Evolutionary conservation across 805 yeast species (phyloP).

Genomic region (Saccharomycopsis malanga): DNA sequence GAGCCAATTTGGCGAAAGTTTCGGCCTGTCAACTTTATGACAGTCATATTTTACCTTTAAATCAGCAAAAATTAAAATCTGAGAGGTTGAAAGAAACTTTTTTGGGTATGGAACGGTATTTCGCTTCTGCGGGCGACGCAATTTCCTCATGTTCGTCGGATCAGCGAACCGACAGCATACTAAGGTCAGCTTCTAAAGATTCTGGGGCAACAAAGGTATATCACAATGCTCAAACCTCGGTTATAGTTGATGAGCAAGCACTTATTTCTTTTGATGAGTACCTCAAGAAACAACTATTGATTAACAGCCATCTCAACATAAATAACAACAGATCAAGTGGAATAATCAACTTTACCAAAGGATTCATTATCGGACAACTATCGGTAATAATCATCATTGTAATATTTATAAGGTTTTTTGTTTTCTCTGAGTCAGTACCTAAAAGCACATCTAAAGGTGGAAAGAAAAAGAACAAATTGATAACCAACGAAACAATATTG

Average conservation of each 20-base stretch:
- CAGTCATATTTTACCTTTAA: no score
- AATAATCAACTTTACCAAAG: conserved; percentile 49
- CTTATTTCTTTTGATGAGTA: conserved; percentile 14
- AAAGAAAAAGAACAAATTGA: conserved; percentile 25
- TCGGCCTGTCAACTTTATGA: no score
- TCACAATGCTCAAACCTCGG: no score
- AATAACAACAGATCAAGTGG: conserved; percentile 1
- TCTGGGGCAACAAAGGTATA: no score
- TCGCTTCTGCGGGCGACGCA: no score
- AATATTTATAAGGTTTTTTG: conserved; percentile 66
- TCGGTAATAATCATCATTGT: conserved; percentile 59
- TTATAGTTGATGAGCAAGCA: conserved; percentile 10
- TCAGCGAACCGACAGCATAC: no score
- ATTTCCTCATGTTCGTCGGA: no score
- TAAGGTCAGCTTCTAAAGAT: no score
- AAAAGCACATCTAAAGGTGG: conserved; percentile 29
- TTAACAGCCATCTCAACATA: neutral
- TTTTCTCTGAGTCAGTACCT: conserved; percentile 59
- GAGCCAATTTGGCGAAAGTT: no score
- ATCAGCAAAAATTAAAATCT: no score
- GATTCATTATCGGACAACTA: conserved; percentile 64
- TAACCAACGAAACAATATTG: conserved; percentile 23
- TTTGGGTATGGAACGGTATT: no score
- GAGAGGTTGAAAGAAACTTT: no score
- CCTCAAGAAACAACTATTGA: conserved; percentile 4